phyloP scores from a whole-genome alignment of 805 yeast species.

The Candida easanensis region DNA sequence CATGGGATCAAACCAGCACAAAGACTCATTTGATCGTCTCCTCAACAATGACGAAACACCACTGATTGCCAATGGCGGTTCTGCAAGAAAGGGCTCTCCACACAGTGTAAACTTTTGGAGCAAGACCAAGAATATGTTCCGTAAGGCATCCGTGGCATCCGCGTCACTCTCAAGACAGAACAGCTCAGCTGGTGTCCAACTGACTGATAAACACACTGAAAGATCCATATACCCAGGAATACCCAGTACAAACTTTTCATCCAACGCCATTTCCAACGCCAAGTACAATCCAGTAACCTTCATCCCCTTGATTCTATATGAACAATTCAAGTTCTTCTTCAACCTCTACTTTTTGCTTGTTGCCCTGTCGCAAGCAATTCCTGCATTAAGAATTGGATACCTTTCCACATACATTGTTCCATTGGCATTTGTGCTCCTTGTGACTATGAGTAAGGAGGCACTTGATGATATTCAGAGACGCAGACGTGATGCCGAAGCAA shows the following conservation, averaged over 20 bases:
- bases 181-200: conserved; percentile 19
- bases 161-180: conserved; percentile 11
- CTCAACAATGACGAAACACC: conserved; percentile 20
- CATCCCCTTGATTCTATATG: conserved; percentile 84
- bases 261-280: conserved; percentile 90
- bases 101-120: conserved; percentile 13
- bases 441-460: conserved; percentile 95
- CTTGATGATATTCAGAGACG: conserved; percentile 90
- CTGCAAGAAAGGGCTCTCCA: neutral
- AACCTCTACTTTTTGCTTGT: conserved; percentile 88
- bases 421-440: conserved; percentile 83
- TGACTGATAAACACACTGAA: conserved; percentile 32
- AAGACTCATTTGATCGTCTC: conserved; percentile 27
- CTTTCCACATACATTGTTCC: conserved; percentile 92
- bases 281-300: conserved; percentile 88
- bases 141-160: conserved; percentile 2
- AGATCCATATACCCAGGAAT: conserved; percentile 43
- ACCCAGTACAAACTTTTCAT: conserved; percentile 41
- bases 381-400: conserved; percentile 89
- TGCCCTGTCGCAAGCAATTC: conserved; percentile 89
- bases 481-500: conserved; percentile 85
- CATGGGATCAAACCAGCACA: conserved; percentile 25
- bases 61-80: conserved; percentile 8
- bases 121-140: conserved; percentile 12
- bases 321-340: conserved; percentile 96